These are phyloP conservation scores for Ascochyta clinopodiicola DNA, from an alignment of 2,329 filamentous ascomycete genomes.

Conservation along the genomic window DNA sequence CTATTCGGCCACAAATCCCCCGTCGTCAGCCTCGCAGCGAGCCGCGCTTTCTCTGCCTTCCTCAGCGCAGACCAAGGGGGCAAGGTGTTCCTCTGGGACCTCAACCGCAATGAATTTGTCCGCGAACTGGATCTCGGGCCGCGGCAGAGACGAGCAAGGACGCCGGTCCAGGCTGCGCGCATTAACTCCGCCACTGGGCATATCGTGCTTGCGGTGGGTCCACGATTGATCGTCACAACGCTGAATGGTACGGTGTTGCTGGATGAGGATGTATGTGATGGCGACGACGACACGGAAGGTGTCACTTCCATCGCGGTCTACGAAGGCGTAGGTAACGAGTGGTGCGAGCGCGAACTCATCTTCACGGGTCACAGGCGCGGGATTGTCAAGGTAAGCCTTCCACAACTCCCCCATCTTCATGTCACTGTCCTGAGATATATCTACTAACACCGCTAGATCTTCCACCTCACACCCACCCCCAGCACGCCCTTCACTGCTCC, in stretches of 20 bases:
- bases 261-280: slow-evolving; percentile 78
- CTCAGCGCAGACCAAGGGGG: slow-evolving; percentile 84
- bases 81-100: slow-evolving; percentile 87
- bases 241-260: slow-evolving; percentile 86
- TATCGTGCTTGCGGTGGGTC: slow-evolving; percentile 81
- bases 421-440: neutral
- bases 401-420: neutral
- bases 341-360: slow-evolving; percentile 83
- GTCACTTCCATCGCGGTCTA: slow-evolving; percentile 89
- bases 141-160: slow-evolving; percentile 28
- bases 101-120: slow-evolving; percentile 88
- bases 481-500: slow-evolving; percentile 53
- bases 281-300: slow-evolving; percentile 68
- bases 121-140: slow-evolving; percentile 66
- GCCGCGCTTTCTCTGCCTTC: slow-evolving; percentile 85
- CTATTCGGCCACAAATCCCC: slow-evolving; percentile 90
- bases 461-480: slow-evolving; percentile 63
- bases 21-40: slow-evolving; percentile 82
- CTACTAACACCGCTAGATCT: slow-evolving; percentile 55
- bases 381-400: slow-evolving; percentile 70
- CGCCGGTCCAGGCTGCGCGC: slow-evolving; percentile 69
- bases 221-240: slow-evolving; percentile 78
- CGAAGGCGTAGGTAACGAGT: slow-evolving; percentile 88
- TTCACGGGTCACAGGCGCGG: slow-evolving; percentile 89
- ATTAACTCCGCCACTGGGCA: slow-evolving; percentile 93